A percentile compares a stretch with the other conserved stretches of the same genome.
These are phyloP conservation scores for Hippophae gyantsensis DNA, from an alignment of 306 rosid species.

Conservation along the genomic window DNA sequence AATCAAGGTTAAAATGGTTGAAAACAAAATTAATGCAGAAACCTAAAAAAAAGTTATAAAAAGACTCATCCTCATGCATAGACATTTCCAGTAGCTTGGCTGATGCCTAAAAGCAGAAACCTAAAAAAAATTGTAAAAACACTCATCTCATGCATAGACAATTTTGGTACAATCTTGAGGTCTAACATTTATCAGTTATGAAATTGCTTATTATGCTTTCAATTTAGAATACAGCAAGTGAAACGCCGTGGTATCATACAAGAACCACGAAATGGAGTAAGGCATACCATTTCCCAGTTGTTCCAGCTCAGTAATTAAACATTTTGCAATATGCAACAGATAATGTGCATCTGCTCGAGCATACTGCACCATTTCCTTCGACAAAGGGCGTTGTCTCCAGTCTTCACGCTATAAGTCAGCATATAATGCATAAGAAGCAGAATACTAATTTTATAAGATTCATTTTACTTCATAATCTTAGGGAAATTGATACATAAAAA, in stretches of 20 bases:
- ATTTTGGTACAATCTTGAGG: no score
- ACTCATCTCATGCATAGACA: no score
- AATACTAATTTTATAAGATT: constrained; percentile 3
- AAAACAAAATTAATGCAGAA: no score
- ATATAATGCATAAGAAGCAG: constrained; percentile 5
- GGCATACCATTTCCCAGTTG: constrained; percentile 51
- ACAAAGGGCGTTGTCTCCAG: constrained; percentile 92
- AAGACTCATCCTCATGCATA: background rate
- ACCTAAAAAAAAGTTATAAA: background rate
- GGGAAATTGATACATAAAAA: background rate
- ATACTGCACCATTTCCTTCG: constrained; percentile 72
- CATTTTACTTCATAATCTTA: constrained; percentile 6
- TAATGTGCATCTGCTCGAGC: constrained; percentile 94
- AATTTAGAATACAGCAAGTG: constrained; percentile 16
- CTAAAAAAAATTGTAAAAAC: no score
- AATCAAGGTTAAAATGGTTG: constrained; percentile 6
- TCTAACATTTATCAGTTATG: background rate
- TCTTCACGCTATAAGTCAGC: constrained; percentile 75
- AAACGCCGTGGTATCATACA: constrained; percentile 6
- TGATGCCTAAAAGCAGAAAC: no score
- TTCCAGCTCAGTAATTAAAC: constrained; percentile 59
- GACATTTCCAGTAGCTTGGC: background rate
- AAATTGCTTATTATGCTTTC: background rate
- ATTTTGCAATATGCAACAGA: constrained; percentile 65
- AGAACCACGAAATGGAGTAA: constrained; percentile 20